Conservation (phyloP, 768 basidiomycete species). For the Kwoniella bestiolae region DNA sequence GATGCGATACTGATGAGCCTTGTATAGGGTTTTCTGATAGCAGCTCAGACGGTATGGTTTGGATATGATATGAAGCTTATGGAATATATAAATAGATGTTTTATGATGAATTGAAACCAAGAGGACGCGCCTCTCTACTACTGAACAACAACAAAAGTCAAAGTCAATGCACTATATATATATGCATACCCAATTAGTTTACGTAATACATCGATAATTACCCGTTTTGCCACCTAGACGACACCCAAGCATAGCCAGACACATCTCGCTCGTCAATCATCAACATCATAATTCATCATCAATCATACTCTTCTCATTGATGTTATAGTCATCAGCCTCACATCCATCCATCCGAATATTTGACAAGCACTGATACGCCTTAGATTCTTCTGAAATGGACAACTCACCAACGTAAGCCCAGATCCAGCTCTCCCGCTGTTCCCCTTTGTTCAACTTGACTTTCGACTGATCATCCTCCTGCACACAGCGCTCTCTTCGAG, state of each 20-base stretch:
- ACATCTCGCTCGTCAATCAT: not conserved
- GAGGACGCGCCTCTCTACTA: constrained; percentile 23
- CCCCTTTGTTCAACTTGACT: not conserved
- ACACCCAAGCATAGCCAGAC: too few relatives aligned
- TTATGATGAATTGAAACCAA: not conserved
- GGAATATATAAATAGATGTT: not conserved
- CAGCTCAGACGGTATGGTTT: not conserved
- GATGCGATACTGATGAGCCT: not conserved
- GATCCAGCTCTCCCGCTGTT: not conserved
- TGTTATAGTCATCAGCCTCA: too few relatives aligned
- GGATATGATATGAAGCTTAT: not conserved
- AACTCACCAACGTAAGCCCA: constrained; percentile 55
- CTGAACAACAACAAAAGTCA: constrained; percentile 3
- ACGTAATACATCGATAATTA: constrained; percentile 10
- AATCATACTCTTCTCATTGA: not conserved
- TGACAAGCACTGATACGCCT: too few relatives aligned
- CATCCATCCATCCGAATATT: too few relatives aligned
- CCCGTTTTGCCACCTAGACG: constrained; percentile 17
- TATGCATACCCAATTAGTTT: too few relatives aligned
- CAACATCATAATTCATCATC: not conserved
- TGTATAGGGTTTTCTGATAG: not conserved
- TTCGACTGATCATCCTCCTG: not conserved
- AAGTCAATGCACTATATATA: constrained; percentile 1
- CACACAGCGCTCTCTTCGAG: constrained; percentile 56
- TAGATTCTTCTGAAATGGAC: constrained; percentile 45